These are phyloP conservation scores for Phytophthora crassamura DNA, from an alignment of 352 stramenopile species.

Conservation along the genomic window DNA sequence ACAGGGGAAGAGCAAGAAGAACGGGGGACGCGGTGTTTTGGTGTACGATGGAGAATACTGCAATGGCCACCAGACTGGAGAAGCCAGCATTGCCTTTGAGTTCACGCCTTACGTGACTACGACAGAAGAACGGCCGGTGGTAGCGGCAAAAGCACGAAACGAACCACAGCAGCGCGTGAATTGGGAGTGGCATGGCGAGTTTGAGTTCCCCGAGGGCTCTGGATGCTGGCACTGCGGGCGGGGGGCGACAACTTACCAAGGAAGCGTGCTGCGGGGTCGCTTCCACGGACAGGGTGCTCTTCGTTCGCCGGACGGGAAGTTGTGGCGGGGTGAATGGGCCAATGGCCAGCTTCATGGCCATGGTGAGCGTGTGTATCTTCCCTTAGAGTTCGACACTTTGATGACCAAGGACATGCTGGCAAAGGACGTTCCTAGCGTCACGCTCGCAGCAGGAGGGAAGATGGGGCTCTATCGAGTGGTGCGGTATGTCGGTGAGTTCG, in stretches of 20 bases:
- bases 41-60: slow-evolving; percentile 64
- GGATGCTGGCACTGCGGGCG: slow-evolving; percentile 66
- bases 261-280: slow-evolving; percentile 51
- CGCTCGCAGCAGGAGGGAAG: slow-evolving; percentile 1
- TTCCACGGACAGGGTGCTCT: slow-evolving; percentile 74
- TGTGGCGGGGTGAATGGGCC: slow-evolving; percentile 59
- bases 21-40: slow-evolving; percentile 12
- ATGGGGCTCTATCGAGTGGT: slow-evolving; percentile 62
- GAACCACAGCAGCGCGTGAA: slow-evolving; percentile 3
- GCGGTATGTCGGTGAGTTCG: slow-evolving; percentile 61
- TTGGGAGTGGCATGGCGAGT: slow-evolving; percentile 59
- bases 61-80: slow-evolving; percentile 52
- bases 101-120: slow-evolving; percentile 30
- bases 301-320: slow-evolving; percentile 58
- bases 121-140: slow-evolving; percentile 3
- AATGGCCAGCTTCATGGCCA: slow-evolving; percentile 58
- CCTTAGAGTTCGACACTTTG: slow-evolving; percentile 50
- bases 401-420: slow-evolving; percentile 40
- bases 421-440: slow-evolving; percentile 15
- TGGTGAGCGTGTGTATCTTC: slow-evolving; percentile 60
- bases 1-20: slow-evolving; percentile 15
- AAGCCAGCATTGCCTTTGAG: slow-evolving; percentile 48
- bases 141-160: not conserved
- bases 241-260: slow-evolving; percentile 62
- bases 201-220: slow-evolving; percentile 72